Conservation (phyloP, 2,329 filamentous ascomycete genomes). For the Penicillium olsonii region DNA sequence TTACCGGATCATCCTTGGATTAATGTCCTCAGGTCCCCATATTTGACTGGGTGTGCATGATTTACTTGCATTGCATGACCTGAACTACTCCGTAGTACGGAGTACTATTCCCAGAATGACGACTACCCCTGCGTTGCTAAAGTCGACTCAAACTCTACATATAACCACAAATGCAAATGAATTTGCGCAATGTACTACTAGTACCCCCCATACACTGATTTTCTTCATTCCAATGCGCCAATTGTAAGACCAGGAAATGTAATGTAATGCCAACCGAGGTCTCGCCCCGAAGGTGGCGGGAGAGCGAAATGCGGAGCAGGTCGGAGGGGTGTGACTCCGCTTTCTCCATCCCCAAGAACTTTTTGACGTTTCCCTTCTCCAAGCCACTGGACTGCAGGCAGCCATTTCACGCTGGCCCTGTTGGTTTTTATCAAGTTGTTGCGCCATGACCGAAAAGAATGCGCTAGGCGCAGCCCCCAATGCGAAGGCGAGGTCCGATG, state of each 20-base stretch:
- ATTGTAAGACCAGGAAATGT: neutral
- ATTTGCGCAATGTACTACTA: neutral
- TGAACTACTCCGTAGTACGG: neutral
- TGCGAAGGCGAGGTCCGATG: slow-evolving; percentile 21
- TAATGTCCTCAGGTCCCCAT: neutral
- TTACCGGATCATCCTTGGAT: neutral
- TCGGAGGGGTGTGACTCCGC: slow-evolving; percentile 29
- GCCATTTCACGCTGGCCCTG: slow-evolving; percentile 20
- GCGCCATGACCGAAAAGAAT: slow-evolving; percentile 34
- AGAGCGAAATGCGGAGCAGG: slow-evolving; percentile 23
- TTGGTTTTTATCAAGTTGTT: slow-evolving; percentile 21
- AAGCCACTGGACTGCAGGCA: slow-evolving; percentile 28
- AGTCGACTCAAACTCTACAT: neutral
- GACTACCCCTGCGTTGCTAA: neutral
- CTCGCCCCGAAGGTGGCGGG: slow-evolving; percentile 3
- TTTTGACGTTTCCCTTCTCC: slow-evolving; percentile 14
- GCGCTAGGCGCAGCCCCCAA: slow-evolving; percentile 28
- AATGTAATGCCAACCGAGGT: slow-evolving; percentile 14
- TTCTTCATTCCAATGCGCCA: neutral
- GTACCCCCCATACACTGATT: too few relatives aligned
- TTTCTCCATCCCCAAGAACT: slow-evolving; percentile 20
- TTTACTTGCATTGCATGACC: neutral
- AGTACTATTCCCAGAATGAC: neutral
- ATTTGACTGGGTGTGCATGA: neutral
- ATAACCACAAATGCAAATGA: neutral